phyloP scores from a whole-genome alignment of 1,139 yeast genomes.

The Sugiyamaella paludigena region DNA sequence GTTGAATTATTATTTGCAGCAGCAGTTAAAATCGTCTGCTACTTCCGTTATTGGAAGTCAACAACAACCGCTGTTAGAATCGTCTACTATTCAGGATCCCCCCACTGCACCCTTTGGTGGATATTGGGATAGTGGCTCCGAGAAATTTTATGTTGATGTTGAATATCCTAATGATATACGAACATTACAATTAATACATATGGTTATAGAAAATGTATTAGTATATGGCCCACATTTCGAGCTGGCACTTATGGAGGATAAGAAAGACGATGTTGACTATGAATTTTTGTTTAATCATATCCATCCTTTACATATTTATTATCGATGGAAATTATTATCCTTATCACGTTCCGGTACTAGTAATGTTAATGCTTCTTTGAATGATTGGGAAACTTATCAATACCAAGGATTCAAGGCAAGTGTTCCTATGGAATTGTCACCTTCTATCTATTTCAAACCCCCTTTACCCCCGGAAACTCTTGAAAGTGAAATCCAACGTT shows the following conservation, averaged over 20 bases:
- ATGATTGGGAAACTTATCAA: slow-evolving; percentile 8
- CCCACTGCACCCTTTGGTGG: neutral
- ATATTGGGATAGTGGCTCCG: neutral
- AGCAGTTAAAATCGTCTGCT: neutral
- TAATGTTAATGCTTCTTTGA: neutral
- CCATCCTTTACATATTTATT: slow-evolving; percentile 25
- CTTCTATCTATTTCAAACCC: slow-evolving; percentile 19
- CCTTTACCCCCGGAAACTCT: slow-evolving; percentile 18
- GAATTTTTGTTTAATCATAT: slow-evolving; percentile 28
- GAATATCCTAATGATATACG: slow-evolving; percentile 15
- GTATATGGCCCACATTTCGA: slow-evolving; percentile 31
- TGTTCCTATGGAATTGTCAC: slow-evolving; percentile 9
- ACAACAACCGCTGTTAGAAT: neutral
- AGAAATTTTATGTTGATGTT: neutral
- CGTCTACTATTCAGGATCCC: neutral
- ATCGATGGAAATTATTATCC: slow-evolving; percentile 27
- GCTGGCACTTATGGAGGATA: slow-evolving; percentile 26
- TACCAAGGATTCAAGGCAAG: slow-evolving; percentile 8
- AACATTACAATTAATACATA: slow-evolving; percentile 24
- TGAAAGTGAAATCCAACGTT: slow-evolving; percentile 20
- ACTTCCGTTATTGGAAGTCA: too few relatives aligned
- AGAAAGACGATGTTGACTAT: slow-evolving; percentile 26
- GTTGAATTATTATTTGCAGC: too few relatives aligned
- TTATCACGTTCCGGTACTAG: slow-evolving; percentile 12
- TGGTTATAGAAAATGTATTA: slow-evolving; percentile 27